Evolutionary conservation across 2,329 filamentous ascomycete genomes (phyloP).

Genomic region (Penicillium sp.): DNA sequence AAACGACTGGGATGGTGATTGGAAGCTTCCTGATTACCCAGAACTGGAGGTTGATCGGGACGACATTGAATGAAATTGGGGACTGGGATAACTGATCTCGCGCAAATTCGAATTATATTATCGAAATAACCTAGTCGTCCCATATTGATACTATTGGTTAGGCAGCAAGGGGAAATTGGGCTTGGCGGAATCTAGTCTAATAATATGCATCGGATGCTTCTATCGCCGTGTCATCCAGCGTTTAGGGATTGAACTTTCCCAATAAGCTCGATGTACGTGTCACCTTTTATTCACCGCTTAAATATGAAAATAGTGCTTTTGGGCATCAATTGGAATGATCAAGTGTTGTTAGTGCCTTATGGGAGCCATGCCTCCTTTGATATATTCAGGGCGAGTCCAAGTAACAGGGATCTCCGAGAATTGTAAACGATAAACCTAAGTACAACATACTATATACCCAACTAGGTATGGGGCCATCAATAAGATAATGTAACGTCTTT

Average conservation of each 20-base stretch:
- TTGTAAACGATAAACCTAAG: no score
- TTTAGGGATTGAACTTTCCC: not conserved
- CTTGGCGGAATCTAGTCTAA: not conserved
- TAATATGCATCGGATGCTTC: not conserved
- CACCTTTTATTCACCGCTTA: not conserved
- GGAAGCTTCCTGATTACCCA: slow-evolving; percentile 24
- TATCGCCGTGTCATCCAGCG: not conserved
- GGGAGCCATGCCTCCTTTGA: no score
- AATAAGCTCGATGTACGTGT: not conserved
- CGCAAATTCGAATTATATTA: not conserved
- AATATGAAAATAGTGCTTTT: not conserved
- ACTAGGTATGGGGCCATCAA: not conserved
- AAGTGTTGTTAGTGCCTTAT: no score
- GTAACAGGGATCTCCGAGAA: no score
- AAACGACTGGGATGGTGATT: slow-evolving; percentile 19
- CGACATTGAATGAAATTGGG: not conserved
- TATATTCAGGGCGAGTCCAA: no score
- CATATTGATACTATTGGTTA: not conserved
- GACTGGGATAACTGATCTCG: not conserved
- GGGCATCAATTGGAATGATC: no score
- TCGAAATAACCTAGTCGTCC: not conserved
- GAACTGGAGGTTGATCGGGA: slow-evolving; percentile 1
- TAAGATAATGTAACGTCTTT: not conserved
- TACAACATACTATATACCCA: no score
- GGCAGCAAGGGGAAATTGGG: not conserved